These are phyloP conservation scores for Leccinum aurantiacum DNA, from an alignment of 768 basidiomycete species.

Conservation along the genomic window DNA sequence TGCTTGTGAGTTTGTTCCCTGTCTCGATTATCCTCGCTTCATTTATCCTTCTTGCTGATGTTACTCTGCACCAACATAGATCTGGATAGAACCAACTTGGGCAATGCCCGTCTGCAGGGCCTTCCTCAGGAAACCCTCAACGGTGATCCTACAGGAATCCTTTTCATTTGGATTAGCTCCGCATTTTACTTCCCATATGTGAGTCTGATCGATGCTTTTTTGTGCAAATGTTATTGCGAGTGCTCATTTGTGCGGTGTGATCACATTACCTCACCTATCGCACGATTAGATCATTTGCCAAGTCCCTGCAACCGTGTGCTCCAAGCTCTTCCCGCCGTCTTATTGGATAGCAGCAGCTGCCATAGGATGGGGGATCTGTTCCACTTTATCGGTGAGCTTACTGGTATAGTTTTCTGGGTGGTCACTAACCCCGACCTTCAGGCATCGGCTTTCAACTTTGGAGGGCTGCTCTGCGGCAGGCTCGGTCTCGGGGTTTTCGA, in stretches of 20 bases:
- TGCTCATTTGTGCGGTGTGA: neutral
- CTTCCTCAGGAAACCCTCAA: conserved; percentile 62
- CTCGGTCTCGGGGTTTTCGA: conserved; percentile 75
- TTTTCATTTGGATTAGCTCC: conserved; percentile 75
- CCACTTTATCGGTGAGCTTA: conserved; percentile 61
- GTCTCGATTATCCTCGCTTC: neutral
- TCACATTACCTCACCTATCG: neutral
- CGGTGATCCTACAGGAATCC: conserved; percentile 63
- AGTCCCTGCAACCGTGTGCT: conserved; percentile 62
- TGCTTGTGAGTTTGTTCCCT: conserved; percentile 51
- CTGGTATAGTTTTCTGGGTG: neutral
- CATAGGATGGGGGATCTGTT: conserved; percentile 74
- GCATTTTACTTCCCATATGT: conserved; percentile 81
- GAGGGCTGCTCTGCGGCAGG: conserved; percentile 56
- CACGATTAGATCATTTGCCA: conserved; percentile 60
- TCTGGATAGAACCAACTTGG: conserved; percentile 74
- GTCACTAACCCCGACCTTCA: conserved; percentile 23
- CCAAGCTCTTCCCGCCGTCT: conserved; percentile 69
- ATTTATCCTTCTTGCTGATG: conserved; percentile 2
- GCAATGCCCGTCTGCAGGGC: conserved; percentile 79
- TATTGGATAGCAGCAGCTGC: conserved; percentile 66
- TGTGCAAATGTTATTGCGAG: neutral
- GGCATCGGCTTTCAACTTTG: conserved; percentile 62
- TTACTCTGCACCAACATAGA: conserved; percentile 23
- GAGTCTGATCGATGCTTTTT: conserved; percentile 18